Conservation (phyloP, 352 stramenopile species). For the Nannochloropsis limnetica region DNA sequence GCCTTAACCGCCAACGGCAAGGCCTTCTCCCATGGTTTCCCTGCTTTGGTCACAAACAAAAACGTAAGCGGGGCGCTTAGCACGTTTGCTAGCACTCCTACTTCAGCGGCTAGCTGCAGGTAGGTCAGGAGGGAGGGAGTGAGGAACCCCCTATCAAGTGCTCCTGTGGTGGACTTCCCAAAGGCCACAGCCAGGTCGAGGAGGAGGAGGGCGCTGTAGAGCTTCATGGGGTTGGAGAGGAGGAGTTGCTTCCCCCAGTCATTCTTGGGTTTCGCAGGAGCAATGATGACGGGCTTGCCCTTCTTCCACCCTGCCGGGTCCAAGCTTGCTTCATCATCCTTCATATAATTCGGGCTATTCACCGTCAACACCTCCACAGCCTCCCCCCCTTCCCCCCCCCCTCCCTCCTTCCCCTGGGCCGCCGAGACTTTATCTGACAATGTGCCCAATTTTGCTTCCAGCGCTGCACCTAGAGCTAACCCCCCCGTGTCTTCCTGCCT, state of each 20-base stretch:
- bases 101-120: conserved; percentile 9
- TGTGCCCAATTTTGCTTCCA: conserved; percentile 22
- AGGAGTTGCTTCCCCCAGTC: neutral
- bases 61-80: neutral
- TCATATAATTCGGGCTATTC: neutral
- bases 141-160: neutral
- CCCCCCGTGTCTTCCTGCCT: conserved; percentile 11
- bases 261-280: neutral
- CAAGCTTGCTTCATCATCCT: neutral
- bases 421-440: conserved; percentile 27
- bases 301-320: conserved; percentile 22
- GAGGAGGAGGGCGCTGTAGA: conserved; percentile 22
- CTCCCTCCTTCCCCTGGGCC: neutral
- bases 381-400: neutral
- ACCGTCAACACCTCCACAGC: neutral
- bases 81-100: neutral
- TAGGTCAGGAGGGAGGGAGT: conserved; percentile 17
- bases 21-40: neutral
- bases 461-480: neutral
- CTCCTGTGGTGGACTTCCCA: neutral
- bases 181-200: neutral
- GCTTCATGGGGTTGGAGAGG: conserved; percentile 3
- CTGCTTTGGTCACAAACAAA: conserved; percentile 27
- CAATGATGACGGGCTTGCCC: neutral
- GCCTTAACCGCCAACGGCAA: conserved; percentile 16